Evolutionary conservation across 2,329 filamentous ascomycete genomes (phyloP), one percentile per base, ranked within the genome.

Genomic region (Diplodia mutila): DNA sequence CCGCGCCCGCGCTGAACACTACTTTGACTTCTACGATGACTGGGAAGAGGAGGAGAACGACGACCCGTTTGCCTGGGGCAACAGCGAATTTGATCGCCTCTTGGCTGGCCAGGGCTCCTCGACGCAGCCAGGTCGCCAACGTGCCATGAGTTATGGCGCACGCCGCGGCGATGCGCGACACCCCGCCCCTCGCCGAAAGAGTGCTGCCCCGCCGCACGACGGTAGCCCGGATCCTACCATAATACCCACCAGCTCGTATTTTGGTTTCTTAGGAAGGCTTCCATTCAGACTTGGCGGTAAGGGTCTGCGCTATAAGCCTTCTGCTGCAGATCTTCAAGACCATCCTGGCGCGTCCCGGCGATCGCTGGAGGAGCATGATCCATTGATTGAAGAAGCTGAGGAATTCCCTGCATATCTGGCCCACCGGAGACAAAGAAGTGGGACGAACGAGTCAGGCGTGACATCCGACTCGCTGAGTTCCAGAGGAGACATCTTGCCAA

Each of bases 1-100:
- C 67, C 77, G 83, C 69, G 88, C 87, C 2, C 80, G 88, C 63
- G 91, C 93, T 32, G 94, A 97, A 79, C 87, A 91, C 73, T 94
- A 88, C 74, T 98, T 98, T 77, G 94, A 97, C 78, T 98, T 98
- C 78, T 98, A 98, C 81, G 94, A 97, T 79, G 94, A 97, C 79
- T 98, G 94, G 94, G 93, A 97, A 69, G 85, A 88, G 66, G 86
- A 88, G 34, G 85, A 86, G 61, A 83, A 82, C 39, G 85, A 88
- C 48, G 86, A 89, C 0, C 78, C 94, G 57, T 81, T 94, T 64
- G 90, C 88, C 54, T 49, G 59, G 91, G 89, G 90, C 48, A 80
- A 86, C 72, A 93, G 96, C 74, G 93, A 97, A 76, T 89, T 96
- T 82, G 94, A 97, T 76, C 85, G 92, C 63, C 80, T 97, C 70